Evolutionary conservation across 1,284 basidiomycete species (phyloP).

Genomic region (Ustilago trichophora): DNA sequence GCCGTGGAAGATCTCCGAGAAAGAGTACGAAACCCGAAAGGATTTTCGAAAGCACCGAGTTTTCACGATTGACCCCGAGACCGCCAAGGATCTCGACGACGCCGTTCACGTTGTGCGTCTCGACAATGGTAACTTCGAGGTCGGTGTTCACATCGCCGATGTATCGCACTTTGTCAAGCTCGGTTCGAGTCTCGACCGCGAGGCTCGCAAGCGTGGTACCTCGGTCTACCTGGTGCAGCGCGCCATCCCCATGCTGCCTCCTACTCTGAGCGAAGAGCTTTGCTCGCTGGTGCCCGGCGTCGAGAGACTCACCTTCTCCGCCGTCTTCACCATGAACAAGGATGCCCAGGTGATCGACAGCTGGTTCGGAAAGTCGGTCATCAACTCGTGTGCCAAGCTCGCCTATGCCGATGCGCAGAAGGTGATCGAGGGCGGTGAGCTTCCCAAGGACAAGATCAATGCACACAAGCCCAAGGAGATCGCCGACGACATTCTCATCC

Average conservation of each 20-base stretch:
- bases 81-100: conserved; percentile 92
- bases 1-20: conserved; percentile 93
- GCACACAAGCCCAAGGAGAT: conserved; percentile 70
- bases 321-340: conserved; percentile 79
- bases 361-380: conserved; percentile 91
- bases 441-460: conserved; percentile 69
- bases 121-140: conserved; percentile 87
- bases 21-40: conserved; percentile 84
- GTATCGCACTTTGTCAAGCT: conserved; percentile 94
- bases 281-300: conserved; percentile 88
- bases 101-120: conserved; percentile 87
- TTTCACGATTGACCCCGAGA: conserved; percentile 91
- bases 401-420: conserved; percentile 82
- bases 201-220: conserved; percentile 95
- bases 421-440: conserved; percentile 78
- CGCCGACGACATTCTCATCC: conserved; percentile 78
- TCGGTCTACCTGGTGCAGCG: conserved; percentile 96
- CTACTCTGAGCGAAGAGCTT: conserved; percentile 85
- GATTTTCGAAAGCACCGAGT: conserved; percentile 85
- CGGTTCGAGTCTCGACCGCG: conserved; percentile 94
- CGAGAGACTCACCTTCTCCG: conserved; percentile 83
- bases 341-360: conserved; percentile 84
- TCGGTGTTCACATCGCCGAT: conserved; percentile 94
- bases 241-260: conserved; percentile 94
- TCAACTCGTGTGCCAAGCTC: conserved; percentile 88